Evolutionary conservation across 257 asterid species (phyloP), one percentile per base, ranked within the genome.

Genomic region (Prunella vulgaris): DNA sequence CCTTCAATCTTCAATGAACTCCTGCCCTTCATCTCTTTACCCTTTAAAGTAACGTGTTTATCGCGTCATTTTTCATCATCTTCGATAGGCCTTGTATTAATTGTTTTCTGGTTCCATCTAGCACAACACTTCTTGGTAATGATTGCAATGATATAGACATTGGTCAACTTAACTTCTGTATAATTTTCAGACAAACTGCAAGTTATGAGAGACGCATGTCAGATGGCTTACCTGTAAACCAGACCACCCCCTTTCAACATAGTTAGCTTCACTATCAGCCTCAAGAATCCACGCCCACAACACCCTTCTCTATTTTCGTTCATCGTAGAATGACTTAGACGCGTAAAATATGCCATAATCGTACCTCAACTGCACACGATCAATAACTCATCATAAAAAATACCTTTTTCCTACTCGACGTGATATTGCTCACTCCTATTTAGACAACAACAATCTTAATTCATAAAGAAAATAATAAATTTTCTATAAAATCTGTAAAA

Each of bases 201-300:
- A 53, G 22, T 18, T 10, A 10, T 15, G 5, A 63, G 4, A 46
- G 27, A 5, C 37, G 24, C 20, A 15, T 12, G n/a, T n/a, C n/a
- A n/a, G n/a, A n/a, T n/a, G n/a, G n/a, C n/a, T n/a, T n/a, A n/a
- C n/a, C n/a, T n/a, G 5, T 51, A 17, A 17, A 7, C 85, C 83
- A 59, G 77, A 71, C 83, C 85, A 78, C 17, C 87, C 84, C 64
- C 44, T 71, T 5, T 1, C 35, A 40, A 74, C 32, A 1, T 66
- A 75, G 58, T 58, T 56, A 3, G 40, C 13, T 21, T 71, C 21
- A 51, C 27, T 51, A 60, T 70, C 77, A 35, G 67, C 71, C 76
- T 82, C 87, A 2, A 35, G 65, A 57, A 79, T 80, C 87, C 87
- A 82, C 7, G 64, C 87, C 84, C 84, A 79, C 40, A 79, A 35